These are phyloP conservation scores for Eucalyptus tenuipes DNA, from an alignment of 345 rosid species.

Conservation along the genomic window DNA sequence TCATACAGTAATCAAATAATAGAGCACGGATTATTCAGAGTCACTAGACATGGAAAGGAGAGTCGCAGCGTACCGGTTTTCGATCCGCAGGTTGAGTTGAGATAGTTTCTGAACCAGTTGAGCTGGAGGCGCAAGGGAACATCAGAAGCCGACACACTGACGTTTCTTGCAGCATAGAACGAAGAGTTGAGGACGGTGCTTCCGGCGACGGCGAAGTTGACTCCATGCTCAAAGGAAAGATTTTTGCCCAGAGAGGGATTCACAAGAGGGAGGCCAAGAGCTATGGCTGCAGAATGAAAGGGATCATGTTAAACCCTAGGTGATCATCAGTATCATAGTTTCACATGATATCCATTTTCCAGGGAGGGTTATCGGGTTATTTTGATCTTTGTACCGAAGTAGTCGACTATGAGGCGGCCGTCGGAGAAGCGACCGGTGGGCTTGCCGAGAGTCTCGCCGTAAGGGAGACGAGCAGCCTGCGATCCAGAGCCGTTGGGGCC, in stretches of 20 bases:
- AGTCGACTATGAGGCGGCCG: slow-evolving; percentile 2
- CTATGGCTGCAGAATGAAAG: not conserved
- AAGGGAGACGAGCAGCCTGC: not conserved
- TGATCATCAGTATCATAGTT: too few species aligned
- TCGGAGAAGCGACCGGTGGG: not conserved
- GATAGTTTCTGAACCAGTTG: not conserved
- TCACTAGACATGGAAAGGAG: not conserved
- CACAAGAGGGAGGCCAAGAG: not conserved
- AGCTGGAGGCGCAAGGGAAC: not conserved
- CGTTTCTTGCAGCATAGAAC: not conserved
- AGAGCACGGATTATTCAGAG: not conserved
- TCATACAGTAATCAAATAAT: not conserved
- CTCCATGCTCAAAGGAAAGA: not conserved
- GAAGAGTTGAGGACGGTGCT: not conserved
- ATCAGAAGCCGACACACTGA: not conserved
- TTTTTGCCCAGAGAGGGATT: not conserved
- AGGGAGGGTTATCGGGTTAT: not conserved
- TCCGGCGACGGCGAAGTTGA: slow-evolving; percentile 4
- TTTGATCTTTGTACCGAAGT: not conserved
- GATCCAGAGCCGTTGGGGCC: not conserved
- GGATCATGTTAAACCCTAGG: not conserved
- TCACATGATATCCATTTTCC: not conserved
- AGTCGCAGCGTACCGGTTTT: not conserved
- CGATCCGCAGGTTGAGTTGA: not conserved
- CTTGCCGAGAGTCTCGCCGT: not conserved